Base-by-base conservation (phyloP, 176 grass and related monocot genomes). In the Areca catechu region DNA sequence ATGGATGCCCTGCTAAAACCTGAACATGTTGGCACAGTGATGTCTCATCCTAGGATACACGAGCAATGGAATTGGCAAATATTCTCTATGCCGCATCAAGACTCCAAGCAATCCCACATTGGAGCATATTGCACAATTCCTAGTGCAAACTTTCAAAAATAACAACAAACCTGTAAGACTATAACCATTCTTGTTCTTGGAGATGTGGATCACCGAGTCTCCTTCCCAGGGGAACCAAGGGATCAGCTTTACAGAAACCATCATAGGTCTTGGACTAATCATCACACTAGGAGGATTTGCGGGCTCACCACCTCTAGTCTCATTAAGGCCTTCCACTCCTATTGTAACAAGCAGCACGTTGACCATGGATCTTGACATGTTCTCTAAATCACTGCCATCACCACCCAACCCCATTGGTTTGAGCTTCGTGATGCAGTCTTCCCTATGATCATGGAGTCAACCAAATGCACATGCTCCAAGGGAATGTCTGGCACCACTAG, bases 71-170 rank as follows among this genome's bases (percentile, higher is more conserved):
- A 69, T 80, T 29, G 24, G 76, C 71, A 54, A 89, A 74, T 10
- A 90, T 71, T 57, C 74, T 85, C 57, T 79, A 82, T 16, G 77
- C 86, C 34, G 92, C 24, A 96, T 63, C 18, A 96, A 74, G 20
- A 76, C 74, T 15, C 70, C 24, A n/a, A 96, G 68, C 64, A 96
- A 77, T n/a, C 92, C 92, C 1, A 77, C 74, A 5, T 67, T 71
- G 17, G 86, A 96, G 75, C 92, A 96, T 83, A 96, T 96, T 28
- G 92, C 72, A 24, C 86, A 80, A 66, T 96, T 96, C 52, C 86
- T 82, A 0, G 83, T 88, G 69, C 92, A 96, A 27, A 86, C 80
- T 16, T 67, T 54, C 53, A 96, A 77, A 3, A 85, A 70, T 23
- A 74, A 77, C 20, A 75, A 74, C 43, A 96, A 69, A 20, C 92